These are phyloP conservation scores for Cercophora samala DNA, from an alignment of 495 filamentous ascomycete species.

Conservation along the genomic window DNA sequence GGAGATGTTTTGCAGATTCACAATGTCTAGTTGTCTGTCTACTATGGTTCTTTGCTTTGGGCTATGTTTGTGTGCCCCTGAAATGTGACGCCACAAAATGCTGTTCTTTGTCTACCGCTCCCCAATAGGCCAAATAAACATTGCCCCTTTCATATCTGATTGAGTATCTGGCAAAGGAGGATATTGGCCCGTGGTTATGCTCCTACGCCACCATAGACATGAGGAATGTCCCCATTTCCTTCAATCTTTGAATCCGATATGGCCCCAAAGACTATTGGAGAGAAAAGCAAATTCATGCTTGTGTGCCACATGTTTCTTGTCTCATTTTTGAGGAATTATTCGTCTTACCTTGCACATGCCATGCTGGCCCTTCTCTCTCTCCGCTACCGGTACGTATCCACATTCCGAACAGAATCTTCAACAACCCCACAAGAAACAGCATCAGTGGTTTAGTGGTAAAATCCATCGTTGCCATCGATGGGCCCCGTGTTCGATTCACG, in stretches of 20 bases:
- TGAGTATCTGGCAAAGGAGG: no score
- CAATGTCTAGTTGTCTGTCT: background rate
- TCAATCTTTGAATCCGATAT: no score
- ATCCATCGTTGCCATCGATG: constrained; percentile 54
- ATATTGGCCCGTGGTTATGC: no score
- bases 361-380: background rate
- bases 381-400: background rate
- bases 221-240: no score
- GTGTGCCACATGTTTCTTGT: no score
- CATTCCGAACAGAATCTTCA: background rate
- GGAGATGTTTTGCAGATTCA: background rate
- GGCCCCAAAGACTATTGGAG: no score
- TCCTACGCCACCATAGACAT: no score
- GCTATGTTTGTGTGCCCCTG: background rate
- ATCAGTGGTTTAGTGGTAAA: constrained; percentile 52
- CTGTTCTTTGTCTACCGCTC: no score
- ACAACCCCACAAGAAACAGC: constrained; percentile 15
- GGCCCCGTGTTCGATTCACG: constrained; percentile 52
- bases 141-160: no score
- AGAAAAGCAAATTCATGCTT: no score
- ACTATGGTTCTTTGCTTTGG: background rate
- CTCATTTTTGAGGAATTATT: background rate
- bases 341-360: background rate
- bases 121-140: no score
- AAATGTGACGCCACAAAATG: background rate